These are phyloP conservation scores for Annona cherimola DNA, from an alignment of 164 flowering plant genomes.

Conservation along the genomic window DNA sequence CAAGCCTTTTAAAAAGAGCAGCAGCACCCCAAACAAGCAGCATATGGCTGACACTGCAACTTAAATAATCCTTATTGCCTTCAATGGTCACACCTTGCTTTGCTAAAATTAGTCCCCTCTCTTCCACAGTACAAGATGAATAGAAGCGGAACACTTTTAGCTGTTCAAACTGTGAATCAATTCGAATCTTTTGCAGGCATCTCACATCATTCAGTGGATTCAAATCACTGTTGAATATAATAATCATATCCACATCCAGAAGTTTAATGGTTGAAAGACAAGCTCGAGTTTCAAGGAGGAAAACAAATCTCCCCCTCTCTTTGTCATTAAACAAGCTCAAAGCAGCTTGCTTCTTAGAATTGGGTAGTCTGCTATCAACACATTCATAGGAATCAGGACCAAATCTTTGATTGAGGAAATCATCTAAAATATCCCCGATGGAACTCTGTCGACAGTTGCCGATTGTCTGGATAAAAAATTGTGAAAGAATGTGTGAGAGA, in stretches of 20 bases:
- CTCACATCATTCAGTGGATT: conserved; percentile 70
- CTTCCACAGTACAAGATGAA: conserved; percentile 78
- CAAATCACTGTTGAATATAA: conserved; percentile 76
- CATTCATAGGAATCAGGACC: conserved; percentile 80
- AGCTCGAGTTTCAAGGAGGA: conserved; percentile 75
- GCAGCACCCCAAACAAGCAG: conserved; percentile 83
- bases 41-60: conserved; percentile 30
- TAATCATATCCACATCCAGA: conserved; percentile 54
- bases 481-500: conserved; percentile 4
- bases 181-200: conserved; percentile 53
- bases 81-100: conserved; percentile 43
- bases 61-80: conserved; percentile 34
- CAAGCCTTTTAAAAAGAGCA: conserved; percentile 47
- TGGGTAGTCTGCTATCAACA: conserved; percentile 40
- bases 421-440: conserved; percentile 76
- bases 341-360: conserved; percentile 55
- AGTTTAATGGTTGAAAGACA: conserved; percentile 71
- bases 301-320: conserved; percentile 57
- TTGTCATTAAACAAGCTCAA: conserved; percentile 60
- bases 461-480: conserved; percentile 33
- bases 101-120: conserved; percentile 50
- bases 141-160: conserved; percentile 71
- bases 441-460: conserved; percentile 42
- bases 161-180: conserved; percentile 50
- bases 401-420: conserved; percentile 64